Base-by-base conservation (phyloP, 495 filamentous ascomycete species). In the Aspergillus cavernicola region DNA sequence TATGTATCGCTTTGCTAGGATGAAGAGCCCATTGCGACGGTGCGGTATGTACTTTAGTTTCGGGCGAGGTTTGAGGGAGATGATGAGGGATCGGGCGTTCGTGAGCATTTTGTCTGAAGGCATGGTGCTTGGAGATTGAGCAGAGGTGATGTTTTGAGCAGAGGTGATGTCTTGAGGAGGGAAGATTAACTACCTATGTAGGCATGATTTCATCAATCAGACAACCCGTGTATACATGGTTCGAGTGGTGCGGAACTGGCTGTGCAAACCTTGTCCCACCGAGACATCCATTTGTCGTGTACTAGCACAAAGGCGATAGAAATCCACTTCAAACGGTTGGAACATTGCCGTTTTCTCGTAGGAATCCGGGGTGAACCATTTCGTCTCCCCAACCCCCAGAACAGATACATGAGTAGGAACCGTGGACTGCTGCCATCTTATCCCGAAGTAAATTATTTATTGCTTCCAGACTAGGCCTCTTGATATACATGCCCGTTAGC, bases 1-100 rank as follows among this genome's bases (percentile, higher is more conserved):
- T 23, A 42, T 42, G 22, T 42, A 42, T 23, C 15, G 40, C 40
- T 43, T 43, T 43, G 40, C 24, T 16, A 43, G 40, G 40, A 28
- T 43, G 5, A 28, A 13, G 40, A 22, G 40, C 1, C 40, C 22
- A 43, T 43, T 43, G 40, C 40, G 39, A 26, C 39, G 39, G 39
- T 42, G 39, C 20, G 39, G 39, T 26, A 10, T 42, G 20, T 42
- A 26, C 39, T 42, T 42, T 26, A 42, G 22, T 42, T 42, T 42
- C 39, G 39, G 39, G 22, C 18, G 39, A 13, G 39, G 39, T 42
- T 42, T 42, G 39, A 23, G 39, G 39, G 19, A 42, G 23, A 6
- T 18, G 22, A 11, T 42, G 39, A 23, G 39, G 39, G 19, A 42
- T 42, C 22, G 39, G 22, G 22, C 9, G 39, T 42, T 42, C 7